phyloP scores from a whole-genome alignment of 441 rosid genomes.

The Viola pubescens region DNA sequence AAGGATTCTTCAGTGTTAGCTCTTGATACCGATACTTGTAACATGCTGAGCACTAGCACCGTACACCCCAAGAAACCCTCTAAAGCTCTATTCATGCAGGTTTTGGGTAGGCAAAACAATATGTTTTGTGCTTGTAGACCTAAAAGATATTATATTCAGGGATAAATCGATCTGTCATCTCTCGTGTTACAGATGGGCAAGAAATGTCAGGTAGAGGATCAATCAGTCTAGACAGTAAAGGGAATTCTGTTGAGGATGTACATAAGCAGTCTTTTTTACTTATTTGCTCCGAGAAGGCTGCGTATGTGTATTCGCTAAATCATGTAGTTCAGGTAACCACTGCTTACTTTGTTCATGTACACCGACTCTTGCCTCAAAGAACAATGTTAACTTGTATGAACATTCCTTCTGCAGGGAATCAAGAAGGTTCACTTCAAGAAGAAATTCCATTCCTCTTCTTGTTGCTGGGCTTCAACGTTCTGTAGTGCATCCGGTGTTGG shows the following conservation, averaged over 20 bases:
- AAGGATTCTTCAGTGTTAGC: constrained; percentile 77
- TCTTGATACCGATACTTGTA: constrained; percentile 65
- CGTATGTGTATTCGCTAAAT: constrained; percentile 59
- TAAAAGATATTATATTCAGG: neutral
- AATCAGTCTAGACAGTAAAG: constrained; percentile 31
- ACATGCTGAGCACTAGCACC: constrained; percentile 45
- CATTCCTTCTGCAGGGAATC: constrained; percentile 40
- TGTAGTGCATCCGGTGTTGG: constrained; percentile 51
- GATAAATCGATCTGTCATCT: neutral
- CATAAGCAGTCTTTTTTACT: constrained; percentile 50
- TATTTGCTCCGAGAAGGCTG: constrained; percentile 83
- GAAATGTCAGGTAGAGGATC: constrained; percentile 29
- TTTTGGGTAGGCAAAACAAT: constrained; percentile 43
- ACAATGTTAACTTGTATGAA: neutral
- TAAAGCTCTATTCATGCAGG: constrained; percentile 66
- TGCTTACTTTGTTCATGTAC: neutral
- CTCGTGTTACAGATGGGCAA: constrained; percentile 43
- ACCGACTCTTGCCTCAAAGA: neutral
- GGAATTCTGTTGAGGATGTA: constrained; percentile 36
- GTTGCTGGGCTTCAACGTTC: constrained; percentile 86
- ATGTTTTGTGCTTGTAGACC: constrained; percentile 3
- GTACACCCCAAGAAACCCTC: constrained; percentile 84
- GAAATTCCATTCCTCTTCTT: constrained; percentile 59
- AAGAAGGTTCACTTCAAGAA: constrained; percentile 80
- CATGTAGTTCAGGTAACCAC: constrained; percentile 59